A percentile compares a stretch with the other conserved stretches of the same genome.
phyloP scores from a whole-genome alignment of 1,284 basidiomycete genomes.

The Veloboletus limbatus region DNA sequence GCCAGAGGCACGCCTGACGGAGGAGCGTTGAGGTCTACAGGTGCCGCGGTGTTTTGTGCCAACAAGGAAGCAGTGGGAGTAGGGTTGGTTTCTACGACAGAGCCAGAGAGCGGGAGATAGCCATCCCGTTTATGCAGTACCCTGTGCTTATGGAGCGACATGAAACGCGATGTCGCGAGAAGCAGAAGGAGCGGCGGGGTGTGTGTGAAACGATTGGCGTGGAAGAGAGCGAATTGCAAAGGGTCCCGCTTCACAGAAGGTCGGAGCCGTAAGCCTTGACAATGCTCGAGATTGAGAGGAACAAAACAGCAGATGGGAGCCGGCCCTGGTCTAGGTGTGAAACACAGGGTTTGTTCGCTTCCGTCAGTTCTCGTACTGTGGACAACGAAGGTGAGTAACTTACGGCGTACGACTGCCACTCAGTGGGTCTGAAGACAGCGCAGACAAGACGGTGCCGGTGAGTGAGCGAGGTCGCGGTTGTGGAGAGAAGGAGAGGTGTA shows the following conservation, averaged over 20 bases:
- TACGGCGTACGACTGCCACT: constrained; percentile 1
- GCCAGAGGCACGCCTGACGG: constrained; percentile 19
- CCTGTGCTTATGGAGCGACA: constrained; percentile 13
- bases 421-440: neutral
- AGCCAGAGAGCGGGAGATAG: constrained; percentile 23
- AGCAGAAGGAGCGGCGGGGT: neutral
- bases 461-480: constrained; percentile 7
- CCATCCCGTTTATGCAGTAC: constrained; percentile 15
- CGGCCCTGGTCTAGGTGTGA: constrained; percentile 10
- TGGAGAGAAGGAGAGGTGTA: neutral
- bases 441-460: constrained; percentile 5
- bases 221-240: constrained; percentile 14
- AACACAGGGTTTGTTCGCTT: constrained; percentile 22
- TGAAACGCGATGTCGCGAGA: constrained; percentile 2
- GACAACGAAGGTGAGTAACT: constrained; percentile 2
- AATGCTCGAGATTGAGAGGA: neutral
- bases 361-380: constrained; percentile 11
- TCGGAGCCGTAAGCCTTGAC: constrained; percentile 2
- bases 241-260: constrained; percentile 26
- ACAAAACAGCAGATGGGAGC: constrained; percentile 3
- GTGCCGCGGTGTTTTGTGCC: constrained; percentile 19
- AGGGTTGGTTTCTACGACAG: constrained; percentile 22
- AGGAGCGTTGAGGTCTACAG: neutral
- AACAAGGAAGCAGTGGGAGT: constrained; percentile 26
- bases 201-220: constrained; percentile 11